Base-by-base conservation (phyloP, 2,329 filamentous ascomycete species). In the Esteya vermicola region DNA sequence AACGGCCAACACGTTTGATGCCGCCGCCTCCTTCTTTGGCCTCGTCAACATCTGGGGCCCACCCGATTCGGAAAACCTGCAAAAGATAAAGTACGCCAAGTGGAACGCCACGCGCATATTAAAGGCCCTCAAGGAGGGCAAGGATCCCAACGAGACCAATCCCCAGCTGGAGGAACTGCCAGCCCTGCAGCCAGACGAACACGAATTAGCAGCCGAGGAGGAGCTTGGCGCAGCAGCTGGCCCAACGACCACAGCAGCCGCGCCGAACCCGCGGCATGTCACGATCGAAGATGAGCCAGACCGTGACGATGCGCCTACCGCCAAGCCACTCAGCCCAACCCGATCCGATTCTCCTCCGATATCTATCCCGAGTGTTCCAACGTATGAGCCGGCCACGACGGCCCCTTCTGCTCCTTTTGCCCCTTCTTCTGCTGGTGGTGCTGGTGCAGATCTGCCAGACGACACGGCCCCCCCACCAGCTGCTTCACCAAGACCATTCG, bases 11-110 rank as follows among this genome's bases (percentile, higher is more conserved):
- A 96, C 88, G 0, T 93, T 96, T 50, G 81, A 88, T 54, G 91
- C 93, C 2, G 85, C 91, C 0, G 80, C 85, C 0, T 93, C 86
- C 0, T 96, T 98, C 57, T 78, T 96, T 52, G 85, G 95, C 49
- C 68, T 96, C 6, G 72, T 85, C 41, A 79, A 79, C 47, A 81
- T 94, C 52, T 98, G 89, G 86, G 80, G 77, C 6, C 61, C 73
- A 0, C 63, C 79, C 10, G 84, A 93, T 26, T 61, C 72, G 1
- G 86, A 96, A 53, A 75, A 79, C 18, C 68, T 77, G 30, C 75
- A 85, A 40, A 96, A 94, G 66, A 85, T 89, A 60, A 95, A 93
- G 57, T 98, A 85, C 56, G 86, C 89, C 32, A 98, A 96, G 59
- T 98, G 85, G 71, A 93, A 96, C 57, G 88, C 89, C 3, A 65